Evolutionary conservation across 352 stramenopile species (phyloP).

Genomic region (Blastocystis hominis): DNA sequence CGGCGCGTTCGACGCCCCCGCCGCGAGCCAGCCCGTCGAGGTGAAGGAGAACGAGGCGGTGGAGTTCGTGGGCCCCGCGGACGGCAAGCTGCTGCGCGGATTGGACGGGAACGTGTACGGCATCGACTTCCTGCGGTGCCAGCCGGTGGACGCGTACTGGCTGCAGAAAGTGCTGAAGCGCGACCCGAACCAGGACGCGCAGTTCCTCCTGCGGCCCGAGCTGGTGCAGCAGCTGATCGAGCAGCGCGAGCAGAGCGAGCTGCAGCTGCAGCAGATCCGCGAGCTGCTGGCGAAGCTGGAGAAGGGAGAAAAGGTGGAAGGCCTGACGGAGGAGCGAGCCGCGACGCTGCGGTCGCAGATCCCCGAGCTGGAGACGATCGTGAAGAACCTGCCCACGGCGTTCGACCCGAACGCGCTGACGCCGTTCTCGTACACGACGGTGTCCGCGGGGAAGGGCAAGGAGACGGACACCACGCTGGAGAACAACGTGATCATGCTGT

Average conservation of each 20-base stretch:
- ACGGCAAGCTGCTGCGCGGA: slow-evolving; percentile 30
- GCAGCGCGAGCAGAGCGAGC: neutral
- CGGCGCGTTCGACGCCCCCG: neutral
- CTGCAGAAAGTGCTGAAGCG: slow-evolving; percentile 29
- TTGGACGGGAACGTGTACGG: slow-evolving; percentile 36
- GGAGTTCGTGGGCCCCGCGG: slow-evolving; percentile 23
- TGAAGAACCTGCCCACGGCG: slow-evolving; percentile 9
- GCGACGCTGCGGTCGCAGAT: neutral
- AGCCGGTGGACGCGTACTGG: slow-evolving; percentile 49
- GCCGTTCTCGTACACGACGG: neutral
- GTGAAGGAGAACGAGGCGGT: slow-evolving; percentile 16
- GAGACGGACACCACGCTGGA: slow-evolving; percentile 1
- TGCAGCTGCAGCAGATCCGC: neutral
- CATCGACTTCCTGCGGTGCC: slow-evolving; percentile 35
- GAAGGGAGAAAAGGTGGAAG: slow-evolving; percentile 27
- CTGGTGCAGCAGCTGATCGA: neutral
- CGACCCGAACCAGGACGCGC: neutral
- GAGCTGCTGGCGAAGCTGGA: slow-evolving; percentile 20
- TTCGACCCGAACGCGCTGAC: slow-evolving; percentile 44
- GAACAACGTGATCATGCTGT: slow-evolving; percentile 31
- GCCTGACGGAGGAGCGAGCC: neutral
- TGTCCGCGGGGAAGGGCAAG: neutral
- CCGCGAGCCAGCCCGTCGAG: neutral
- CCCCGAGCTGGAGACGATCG: neutral
- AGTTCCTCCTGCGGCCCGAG: slow-evolving; percentile 27